phyloP scores from a whole-genome alignment of 208 protist genomes.

The Leishmania aethiopica region DNA sequence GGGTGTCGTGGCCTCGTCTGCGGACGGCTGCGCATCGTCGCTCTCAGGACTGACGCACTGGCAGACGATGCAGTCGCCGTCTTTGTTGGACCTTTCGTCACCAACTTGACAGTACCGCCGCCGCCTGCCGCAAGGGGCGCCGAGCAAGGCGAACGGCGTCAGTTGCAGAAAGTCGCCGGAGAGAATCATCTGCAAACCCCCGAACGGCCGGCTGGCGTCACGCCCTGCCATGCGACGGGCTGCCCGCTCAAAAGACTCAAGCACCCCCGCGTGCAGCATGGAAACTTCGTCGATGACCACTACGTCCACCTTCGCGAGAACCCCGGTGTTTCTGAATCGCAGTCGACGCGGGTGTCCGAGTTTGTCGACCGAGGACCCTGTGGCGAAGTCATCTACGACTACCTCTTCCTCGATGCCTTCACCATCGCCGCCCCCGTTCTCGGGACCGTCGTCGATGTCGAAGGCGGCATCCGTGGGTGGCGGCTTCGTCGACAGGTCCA shows the following conservation, averaged over 20 bases:
- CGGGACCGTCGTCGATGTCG: constrained; percentile 21
- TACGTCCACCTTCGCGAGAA: constrained; percentile 27
- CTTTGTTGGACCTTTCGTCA: no score
- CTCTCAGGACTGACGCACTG: not conserved
- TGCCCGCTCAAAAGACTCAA: constrained; percentile 82
- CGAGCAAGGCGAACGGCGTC: constrained; percentile 48
- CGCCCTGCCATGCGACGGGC: constrained; percentile 54
- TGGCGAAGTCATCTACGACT: no score
- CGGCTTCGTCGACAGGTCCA: not conserved
- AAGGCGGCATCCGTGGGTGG: not conserved
- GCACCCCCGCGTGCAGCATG: constrained; percentile 83
- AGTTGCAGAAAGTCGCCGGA: constrained; percentile 95
- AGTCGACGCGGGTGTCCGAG: not conserved
- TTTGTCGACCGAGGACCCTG: not conserved
- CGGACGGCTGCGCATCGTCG: not conserved
- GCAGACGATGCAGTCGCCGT: constrained; percentile 2
- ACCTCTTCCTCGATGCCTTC: not conserved
- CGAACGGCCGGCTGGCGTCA: constrained; percentile 61
- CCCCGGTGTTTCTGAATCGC: constrained; percentile 19
- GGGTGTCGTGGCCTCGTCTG: not conserved
- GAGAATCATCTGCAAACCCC: constrained; percentile 92
- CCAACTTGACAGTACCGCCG: not conserved
- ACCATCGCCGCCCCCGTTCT: constrained; percentile 15
- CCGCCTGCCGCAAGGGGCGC: not conserved
- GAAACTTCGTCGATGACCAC: constrained; percentile 93